Percentiles rank a stretch among this genome's conserved stretches.
These are phyloP conservation scores for Fraxinus anomala DNA, from an alignment of 257 asterid genomes.

Conservation along the genomic window DNA sequence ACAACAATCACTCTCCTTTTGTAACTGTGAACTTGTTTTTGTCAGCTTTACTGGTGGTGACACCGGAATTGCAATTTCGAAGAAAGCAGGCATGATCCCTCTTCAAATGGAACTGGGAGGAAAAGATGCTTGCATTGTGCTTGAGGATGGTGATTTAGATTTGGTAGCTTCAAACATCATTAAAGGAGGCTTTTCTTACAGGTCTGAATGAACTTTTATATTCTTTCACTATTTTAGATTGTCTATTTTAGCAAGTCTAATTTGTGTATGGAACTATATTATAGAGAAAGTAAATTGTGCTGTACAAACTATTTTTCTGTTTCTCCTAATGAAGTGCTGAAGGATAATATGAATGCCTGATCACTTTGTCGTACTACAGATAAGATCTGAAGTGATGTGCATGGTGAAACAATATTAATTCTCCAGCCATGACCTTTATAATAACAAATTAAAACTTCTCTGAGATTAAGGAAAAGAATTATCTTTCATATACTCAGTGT, in stretches of 20 bases:
- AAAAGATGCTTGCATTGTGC: conserved; percentile 95
- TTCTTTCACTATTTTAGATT: background rate
- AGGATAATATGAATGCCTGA: background rate
- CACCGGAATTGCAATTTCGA: conserved; percentile 86
- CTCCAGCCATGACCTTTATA: background rate
- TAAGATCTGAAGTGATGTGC: background rate
- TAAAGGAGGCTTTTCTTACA: conserved; percentile 96
- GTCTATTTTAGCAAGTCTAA: too few species aligned
- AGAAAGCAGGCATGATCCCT: conserved; percentile 98
- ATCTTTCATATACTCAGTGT: background rate
- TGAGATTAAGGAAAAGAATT: too few species aligned
- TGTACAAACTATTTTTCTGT: background rate
- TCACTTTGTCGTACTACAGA: background rate
- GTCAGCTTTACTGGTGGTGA: conserved; percentile 94
- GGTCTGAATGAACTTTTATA: conserved; percentile 34
- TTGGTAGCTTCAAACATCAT: conserved; percentile 79
- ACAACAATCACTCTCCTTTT: background rate
- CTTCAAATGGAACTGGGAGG: conserved; percentile 98
- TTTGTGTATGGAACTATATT: too few species aligned
- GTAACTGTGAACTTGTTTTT: background rate
- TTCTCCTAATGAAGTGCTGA: background rate
- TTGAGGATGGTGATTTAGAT: conserved; percentile 94
- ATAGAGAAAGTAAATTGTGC: too few species aligned
- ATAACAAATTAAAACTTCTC: too few species aligned
- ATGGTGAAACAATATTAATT: background rate